Evolutionary conservation across 2,329 filamentous ascomycete genomes (phyloP).

Genomic region (Fusarium mundagurra): DNA sequence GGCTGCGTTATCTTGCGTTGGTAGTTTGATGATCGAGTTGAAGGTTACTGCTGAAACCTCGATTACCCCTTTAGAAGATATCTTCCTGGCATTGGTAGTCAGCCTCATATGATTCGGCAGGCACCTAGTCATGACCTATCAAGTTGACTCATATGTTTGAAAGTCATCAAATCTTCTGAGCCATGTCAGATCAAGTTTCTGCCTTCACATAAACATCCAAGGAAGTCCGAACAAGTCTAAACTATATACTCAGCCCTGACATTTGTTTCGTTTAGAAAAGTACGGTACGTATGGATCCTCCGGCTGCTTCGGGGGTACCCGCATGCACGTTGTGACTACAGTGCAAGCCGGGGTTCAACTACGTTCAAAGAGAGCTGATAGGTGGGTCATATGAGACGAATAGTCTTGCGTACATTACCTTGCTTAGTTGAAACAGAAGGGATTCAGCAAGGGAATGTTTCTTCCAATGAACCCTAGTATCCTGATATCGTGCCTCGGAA

Average conservation of each 20-base stretch:
- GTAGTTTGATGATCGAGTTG: constrained; percentile 14
- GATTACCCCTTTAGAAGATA: neutral
- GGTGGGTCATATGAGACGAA: constrained; percentile 10
- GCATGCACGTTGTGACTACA: constrained; percentile 28
- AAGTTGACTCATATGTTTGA: neutral
- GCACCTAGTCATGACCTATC: neutral
- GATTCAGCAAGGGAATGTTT: neutral
- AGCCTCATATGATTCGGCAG: neutral
- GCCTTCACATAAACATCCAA: neutral
- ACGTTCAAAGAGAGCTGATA: constrained; percentile 16
- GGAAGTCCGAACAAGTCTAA: neutral
- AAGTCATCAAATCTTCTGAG: neutral
- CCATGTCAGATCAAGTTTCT: neutral
- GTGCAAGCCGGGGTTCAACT: constrained; percentile 9
- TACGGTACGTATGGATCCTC: neutral
- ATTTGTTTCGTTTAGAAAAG: constrained; percentile 2
- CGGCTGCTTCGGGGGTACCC: constrained; percentile 18
- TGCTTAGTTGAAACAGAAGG: neutral
- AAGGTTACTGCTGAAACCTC: neutral
- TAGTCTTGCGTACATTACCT: neutral
- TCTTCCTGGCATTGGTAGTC: neutral
- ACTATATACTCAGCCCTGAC: constrained; percentile 7
- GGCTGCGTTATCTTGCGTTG: constrained; percentile 41
- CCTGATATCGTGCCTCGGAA: neutral
- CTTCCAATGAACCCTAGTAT: neutral